A percentile compares a stretch with the other conserved stretches of the same genome.
Evolutionary conservation across 192 early-diverging fungal species (phyloP).

Genomic region (Allomyces macrogynus): DNA sequence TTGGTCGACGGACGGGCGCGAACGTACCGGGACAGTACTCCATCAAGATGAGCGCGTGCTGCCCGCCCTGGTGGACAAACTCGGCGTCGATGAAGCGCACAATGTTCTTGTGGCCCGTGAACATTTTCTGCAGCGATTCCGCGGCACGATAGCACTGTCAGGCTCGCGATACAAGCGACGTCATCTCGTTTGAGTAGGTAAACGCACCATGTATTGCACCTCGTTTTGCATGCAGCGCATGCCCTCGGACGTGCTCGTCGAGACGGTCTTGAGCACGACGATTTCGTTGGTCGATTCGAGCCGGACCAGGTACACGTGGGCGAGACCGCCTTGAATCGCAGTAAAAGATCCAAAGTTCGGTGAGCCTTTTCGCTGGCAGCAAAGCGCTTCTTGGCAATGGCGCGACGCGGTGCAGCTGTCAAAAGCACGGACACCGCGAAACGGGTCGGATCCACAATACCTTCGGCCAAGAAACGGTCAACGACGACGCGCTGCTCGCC

Average conservation of each 20-base stretch:
- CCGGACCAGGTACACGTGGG: constrained; percentile 69
- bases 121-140: constrained; percentile 23
- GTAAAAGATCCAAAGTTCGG: not conserved
- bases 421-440: not conserved
- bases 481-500: constrained; percentile 35
- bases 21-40: constrained; percentile 63
- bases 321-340: constrained; percentile 51
- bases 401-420: not conserved
- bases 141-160: not conserved
- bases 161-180: not conserved
- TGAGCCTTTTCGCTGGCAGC: not conserved
- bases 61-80: constrained; percentile 37
- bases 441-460: constrained; percentile 12
- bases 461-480: constrained; percentile 56
- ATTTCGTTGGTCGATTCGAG: constrained; percentile 23
- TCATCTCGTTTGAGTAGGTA: not conserved
- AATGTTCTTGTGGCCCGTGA: constrained; percentile 63
- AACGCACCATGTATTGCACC: constrained; percentile 40
- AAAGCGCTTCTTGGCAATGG: not conserved
- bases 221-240: constrained; percentile 47
- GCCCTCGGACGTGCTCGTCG: constrained; percentile 42
- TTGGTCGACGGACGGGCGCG: not conserved
- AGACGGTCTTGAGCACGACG: constrained; percentile 65
- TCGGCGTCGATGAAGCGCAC: constrained; percentile 57
- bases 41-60: constrained; percentile 71